Conservation (phyloP, 148 eudicot species). For the Suaeda aralocaspica region DNA sequence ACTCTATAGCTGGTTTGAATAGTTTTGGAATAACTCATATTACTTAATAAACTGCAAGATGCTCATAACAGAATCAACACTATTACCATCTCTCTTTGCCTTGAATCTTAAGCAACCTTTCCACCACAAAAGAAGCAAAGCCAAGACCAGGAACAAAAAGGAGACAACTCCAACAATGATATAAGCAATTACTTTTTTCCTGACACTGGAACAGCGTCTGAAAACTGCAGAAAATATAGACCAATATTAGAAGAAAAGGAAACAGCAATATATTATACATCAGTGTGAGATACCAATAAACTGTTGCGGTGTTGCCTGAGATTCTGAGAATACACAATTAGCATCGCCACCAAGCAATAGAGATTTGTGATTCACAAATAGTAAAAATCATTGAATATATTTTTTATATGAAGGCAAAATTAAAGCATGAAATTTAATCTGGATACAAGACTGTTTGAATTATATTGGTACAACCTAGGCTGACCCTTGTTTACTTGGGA, state of each 20-base stretch:
- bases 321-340: not conserved
- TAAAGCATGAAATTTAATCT: not conserved
- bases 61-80: conserved; percentile 6
- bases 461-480: no score
- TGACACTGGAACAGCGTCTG: conserved; percentile 22
- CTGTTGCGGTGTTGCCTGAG: not conserved
- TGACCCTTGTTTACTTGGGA: no score
- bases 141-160: conserved; percentile 21
- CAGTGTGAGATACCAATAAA: not conserved
- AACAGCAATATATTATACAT: not conserved
- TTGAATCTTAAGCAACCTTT: conserved; percentile 29
- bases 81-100: conserved; percentile 38
- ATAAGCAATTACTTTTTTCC: conserved; percentile 10
- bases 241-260: conserved; percentile 2
- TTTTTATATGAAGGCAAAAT: not conserved
- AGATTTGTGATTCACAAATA: not conserved
- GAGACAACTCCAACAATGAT: conserved; percentile 25
- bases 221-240: conserved; percentile 23
- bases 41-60: no score
- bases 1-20: no score
- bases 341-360: not conserved
- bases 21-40: no score
- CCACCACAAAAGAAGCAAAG: conserved; percentile 37
- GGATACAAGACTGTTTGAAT: no score
- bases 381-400: not conserved